Evolutionary conservation across 768 basidiomycete species (phyloP), one percentile per base, ranked within the genome.

Genomic region (Xerocomellus intermedius): DNA sequence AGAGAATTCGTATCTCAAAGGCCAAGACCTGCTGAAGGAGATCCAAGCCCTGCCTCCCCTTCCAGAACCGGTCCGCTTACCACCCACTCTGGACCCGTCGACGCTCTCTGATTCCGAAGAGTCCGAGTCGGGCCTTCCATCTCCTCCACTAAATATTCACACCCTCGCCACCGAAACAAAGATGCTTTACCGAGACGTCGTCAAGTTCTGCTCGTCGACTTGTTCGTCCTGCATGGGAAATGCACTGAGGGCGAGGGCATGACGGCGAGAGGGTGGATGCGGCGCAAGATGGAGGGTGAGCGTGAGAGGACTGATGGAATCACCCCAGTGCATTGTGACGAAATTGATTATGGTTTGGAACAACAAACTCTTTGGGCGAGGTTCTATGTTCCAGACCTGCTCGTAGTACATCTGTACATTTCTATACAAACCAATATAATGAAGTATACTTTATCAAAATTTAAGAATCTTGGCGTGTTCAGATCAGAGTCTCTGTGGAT

Each of bases 1-100:
- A 35, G 95, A 98, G 72, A 98, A 98, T 68, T 82, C 91, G 3
- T 94, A 91, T 67, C 85, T 98, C 73, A 94, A 90, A 67, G 92
- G 94, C 3, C 91, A 93, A 69, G 93, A 95, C 63, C 81, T 98
- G 0, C 83, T 98, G 55, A 80, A 81, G 48, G 90, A 93, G 62
- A 85, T 98, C 52, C 83, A 88, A 58, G 66, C 83, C 7, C 77
- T 98, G 0, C 89, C 89, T 17, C 75, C 76, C 0, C 81, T 91
- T n/a, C 75, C 80, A 5, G 76, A 76, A 46, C 77, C 79, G 12
- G 56, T 76, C 55, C 67, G 70, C 36, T 74, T 84, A 43, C 58
- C 75, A 12, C 78, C 83, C 6, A 88, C 89, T 0, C 74, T 88
- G 24, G 82, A 82, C 36, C 77, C 87, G 0, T 89, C 87, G 16